phyloP scores from a whole-genome alignment of 805 yeast species.

The Ogataea wickerhamii region DNA sequence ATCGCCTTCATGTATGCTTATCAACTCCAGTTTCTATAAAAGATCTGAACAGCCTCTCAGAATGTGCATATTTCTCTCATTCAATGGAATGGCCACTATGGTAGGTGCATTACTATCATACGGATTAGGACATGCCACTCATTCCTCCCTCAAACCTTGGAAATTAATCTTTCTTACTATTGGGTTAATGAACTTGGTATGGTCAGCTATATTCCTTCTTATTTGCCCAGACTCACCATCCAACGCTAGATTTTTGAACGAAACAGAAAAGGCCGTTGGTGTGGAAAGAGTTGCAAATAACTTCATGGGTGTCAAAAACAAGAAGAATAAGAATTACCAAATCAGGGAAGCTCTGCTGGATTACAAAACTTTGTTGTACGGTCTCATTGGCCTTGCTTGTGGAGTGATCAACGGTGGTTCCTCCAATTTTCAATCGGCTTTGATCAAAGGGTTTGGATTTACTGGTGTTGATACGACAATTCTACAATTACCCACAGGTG shows the following conservation, averaged over 20 bases:
- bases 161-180: slow-evolving; percentile 41
- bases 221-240: slow-evolving; percentile 42
- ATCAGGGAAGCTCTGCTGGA: slow-evolving; percentile 41
- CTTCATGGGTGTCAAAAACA: slow-evolving; percentile 43
- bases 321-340: slow-evolving; percentile 39
- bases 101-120: slow-evolving; percentile 14
- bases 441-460: slow-evolving; percentile 37
- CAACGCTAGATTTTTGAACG: slow-evolving; percentile 40
- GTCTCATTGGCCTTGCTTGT: slow-evolving; percentile 32
- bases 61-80: slow-evolving; percentile 21
- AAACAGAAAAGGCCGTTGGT: slow-evolving; percentile 33
- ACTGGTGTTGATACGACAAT: slow-evolving; percentile 21
- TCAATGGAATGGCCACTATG: slow-evolving; percentile 19
- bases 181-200: slow-evolving; percentile 41
- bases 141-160: slow-evolving; percentile 31
- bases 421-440: slow-evolving; percentile 43
- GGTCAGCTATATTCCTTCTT: slow-evolving; percentile 19
- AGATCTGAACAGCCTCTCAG: slow-evolving; percentile 28
- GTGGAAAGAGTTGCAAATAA: slow-evolving; percentile 33
- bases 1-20: slow-evolving; percentile 32
- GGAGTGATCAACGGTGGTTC: slow-evolving; percentile 56
- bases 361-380: slow-evolving; percentile 27
- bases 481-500: slow-evolving; percentile 30
- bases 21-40: slow-evolving; percentile 30
- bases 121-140: slow-evolving; percentile 9